Evolutionary conservation across 1,139 yeast genomes (phyloP).

Genomic region (Kodamaea anthophila): DNA sequence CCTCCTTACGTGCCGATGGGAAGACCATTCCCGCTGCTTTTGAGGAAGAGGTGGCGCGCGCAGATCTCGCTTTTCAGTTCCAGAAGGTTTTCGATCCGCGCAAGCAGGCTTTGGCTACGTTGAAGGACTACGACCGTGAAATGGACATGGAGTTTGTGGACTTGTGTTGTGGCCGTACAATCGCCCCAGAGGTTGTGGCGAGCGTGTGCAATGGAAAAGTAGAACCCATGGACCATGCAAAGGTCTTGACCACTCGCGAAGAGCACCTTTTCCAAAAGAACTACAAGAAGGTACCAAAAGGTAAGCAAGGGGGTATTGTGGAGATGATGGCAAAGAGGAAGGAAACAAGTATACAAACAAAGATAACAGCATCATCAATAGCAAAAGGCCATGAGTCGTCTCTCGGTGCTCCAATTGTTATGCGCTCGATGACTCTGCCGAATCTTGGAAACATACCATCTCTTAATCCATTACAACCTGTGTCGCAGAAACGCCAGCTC

Average conservation of each 20-base stretch:
- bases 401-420: too few relatives aligned
- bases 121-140: constrained; percentile 42
- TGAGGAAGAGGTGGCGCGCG: constrained; percentile 54
- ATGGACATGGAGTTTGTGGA: constrained; percentile 37
- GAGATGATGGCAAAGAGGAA: constrained; percentile 9
- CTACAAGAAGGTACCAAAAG: constrained; percentile 6
- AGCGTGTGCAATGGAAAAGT: constrained; percentile 59
- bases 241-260: constrained; percentile 42
- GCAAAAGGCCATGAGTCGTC: too few relatives aligned
- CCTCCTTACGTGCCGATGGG: constrained; percentile 58
- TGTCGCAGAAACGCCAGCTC: constrained; percentile 7
- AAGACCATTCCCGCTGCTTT: constrained; percentile 57
- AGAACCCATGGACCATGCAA: constrained; percentile 55
- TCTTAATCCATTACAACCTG: background rate
- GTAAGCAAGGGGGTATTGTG: constrained; percentile 5
- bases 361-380: too few relatives aligned
- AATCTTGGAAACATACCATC: too few relatives aligned
- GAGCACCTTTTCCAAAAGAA: constrained; percentile 18
- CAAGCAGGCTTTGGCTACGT: constrained; percentile 40
- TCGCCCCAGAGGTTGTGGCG: constrained; percentile 41
- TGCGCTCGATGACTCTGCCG: background rate
- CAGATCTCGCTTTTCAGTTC: constrained; percentile 74
- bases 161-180: constrained; percentile 58
- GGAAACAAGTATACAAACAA: background rate
- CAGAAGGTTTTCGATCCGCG: constrained; percentile 82